Base-by-base conservation (phyloP, 805 yeast genomes). In the Jamesozyma lodderae region DNA sequence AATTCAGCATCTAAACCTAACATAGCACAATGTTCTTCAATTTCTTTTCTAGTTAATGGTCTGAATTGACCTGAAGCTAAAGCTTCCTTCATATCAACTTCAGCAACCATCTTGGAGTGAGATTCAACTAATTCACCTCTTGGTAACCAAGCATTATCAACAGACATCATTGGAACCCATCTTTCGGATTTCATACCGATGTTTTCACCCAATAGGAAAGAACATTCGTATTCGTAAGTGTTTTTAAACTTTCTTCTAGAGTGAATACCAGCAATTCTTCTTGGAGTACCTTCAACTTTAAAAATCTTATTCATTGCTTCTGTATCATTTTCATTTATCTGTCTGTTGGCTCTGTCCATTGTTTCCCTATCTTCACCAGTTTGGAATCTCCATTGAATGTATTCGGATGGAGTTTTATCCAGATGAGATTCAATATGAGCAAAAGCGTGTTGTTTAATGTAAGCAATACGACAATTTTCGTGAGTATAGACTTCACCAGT, bases 301-400 rank as follows among this genome's bases (percentile, higher is more conserved):
- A 85, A 88, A 71, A 88, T 80, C 77, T 87, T 88, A 83, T 88
- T 85, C 96, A 88, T 88, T 63, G 88, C 81, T 68, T 79, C 77
- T 75, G 85, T 95, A 71, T 88, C 96, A 57, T 75, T 72, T 74
- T 88, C 96, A 63, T 81, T 84, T 68, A 88, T 84, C 68, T 81
- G 88, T 77, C 96, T 84, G 66, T 92, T 84, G 64, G 96, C 96
- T 75, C 96, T 82, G 76, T 88, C 96, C 96, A 88, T 88, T 71
- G 96, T 87, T 77, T 88, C 96, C 74, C 96, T 84, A 72, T 88
- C 96, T 76, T 88, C 96, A 85, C 96, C 96, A 65, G 96, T 88
- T 77, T 88, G 96, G 95, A 87, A 88, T 79, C 96, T 87, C 96
- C 96, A 88, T 76, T 88, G 97, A 59, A 88, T 88, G 76, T 88